A percentile compares a stretch with the other conserved stretches of the same genome.
These are phyloP conservation scores for Aphanomyces invadans DNA, from an alignment of 352 stramenopile species.

Conservation along the genomic window DNA sequence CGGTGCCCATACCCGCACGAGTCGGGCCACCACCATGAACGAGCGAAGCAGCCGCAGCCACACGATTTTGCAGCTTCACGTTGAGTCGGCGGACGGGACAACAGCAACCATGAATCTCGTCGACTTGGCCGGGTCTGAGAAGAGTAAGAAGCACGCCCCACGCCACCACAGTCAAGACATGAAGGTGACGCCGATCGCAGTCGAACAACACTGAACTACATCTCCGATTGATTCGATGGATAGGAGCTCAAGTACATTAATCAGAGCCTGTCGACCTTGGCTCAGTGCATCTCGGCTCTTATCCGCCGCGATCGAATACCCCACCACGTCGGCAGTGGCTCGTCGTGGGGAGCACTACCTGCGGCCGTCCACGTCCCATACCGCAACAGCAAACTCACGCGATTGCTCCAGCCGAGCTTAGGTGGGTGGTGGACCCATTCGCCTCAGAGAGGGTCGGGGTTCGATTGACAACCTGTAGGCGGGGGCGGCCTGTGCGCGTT, in stretches of 20 bases:
- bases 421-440: not conserved
- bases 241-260: conserved; percentile 27
- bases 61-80: conserved; percentile 38
- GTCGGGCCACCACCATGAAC: conserved; percentile 47
- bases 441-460: not conserved
- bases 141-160: conserved; percentile 17
- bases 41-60: conserved; percentile 50
- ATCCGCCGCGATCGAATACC: not conserved
- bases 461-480: not conserved
- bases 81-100: conserved; percentile 5
- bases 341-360: not conserved
- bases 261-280: conserved; percentile 23
- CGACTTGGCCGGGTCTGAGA: conserved; percentile 30
- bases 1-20: conserved; percentile 37
- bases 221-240: too few relatives aligned
- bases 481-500: conserved; percentile 29
- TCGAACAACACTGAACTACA: not conserved
- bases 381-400: conserved; percentile 29
- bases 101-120: conserved; percentile 29
- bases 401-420: conserved; percentile 27
- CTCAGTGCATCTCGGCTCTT: conserved; percentile 17
- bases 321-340: not conserved
- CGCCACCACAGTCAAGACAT: conserved; percentile 12
- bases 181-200: not conserved
- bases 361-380: conserved; percentile 23